Conservation (phyloP, 306 rosid genomes). For the Casuarina cunninghamiana region DNA sequence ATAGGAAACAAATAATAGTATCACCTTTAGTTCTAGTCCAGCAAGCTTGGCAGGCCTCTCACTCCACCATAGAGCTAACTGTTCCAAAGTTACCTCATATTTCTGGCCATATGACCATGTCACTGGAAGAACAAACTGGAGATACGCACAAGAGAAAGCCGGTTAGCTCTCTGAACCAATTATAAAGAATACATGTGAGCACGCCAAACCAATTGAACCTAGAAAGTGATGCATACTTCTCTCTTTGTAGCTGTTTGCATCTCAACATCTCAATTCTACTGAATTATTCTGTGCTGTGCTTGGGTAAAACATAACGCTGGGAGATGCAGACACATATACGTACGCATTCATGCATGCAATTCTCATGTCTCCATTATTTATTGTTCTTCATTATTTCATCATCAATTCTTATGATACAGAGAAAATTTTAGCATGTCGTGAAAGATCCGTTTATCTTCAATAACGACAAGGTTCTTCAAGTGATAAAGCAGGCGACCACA, state of each 20-base stretch:
- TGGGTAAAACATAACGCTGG: too few species aligned
- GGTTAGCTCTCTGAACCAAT: constrained; percentile 17
- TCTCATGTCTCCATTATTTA: background rate
- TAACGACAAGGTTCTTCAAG: constrained; percentile 2
- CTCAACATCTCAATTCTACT: background rate
- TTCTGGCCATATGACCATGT: constrained; percentile 82
- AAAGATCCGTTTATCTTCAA: too few species aligned
- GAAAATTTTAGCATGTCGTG: background rate
- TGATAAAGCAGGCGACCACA: background rate
- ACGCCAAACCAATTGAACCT: constrained; percentile 21
- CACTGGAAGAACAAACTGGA: constrained; percentile 82
- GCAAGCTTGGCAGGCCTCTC: constrained; percentile 82
- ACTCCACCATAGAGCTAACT: constrained; percentile 85
- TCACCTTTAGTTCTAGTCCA: constrained; percentile 75
- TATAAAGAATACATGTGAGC: background rate
- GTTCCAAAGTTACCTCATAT: constrained; percentile 76
- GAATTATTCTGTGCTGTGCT: background rate
- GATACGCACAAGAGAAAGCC: constrained; percentile 24
- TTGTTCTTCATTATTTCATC: background rate
- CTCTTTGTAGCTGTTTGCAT: constrained; percentile 8
- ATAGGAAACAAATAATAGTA: constrained; percentile 12
- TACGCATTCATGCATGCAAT: background rate
- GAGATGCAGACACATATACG: too few species aligned
- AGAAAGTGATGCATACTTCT: constrained; percentile 22
- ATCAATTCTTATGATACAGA: background rate